Evolutionary conservation across 805 yeast genomes (phyloP).

Genomic region (Yarrowia deformans): DNA sequence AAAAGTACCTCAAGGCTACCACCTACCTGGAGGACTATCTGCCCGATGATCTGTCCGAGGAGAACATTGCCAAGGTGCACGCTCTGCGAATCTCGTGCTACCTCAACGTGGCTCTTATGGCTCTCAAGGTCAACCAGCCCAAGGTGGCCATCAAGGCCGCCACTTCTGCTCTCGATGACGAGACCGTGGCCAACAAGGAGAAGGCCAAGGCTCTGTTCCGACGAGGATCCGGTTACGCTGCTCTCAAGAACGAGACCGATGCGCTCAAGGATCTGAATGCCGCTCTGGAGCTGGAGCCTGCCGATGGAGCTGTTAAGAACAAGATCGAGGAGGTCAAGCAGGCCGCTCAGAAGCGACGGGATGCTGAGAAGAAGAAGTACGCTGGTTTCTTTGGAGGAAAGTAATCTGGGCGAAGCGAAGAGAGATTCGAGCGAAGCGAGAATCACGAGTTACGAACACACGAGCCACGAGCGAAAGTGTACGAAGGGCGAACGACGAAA

Average conservation of each 20-base stretch:
- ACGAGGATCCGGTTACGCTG: conserved; percentile 76
- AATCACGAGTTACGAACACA: neutral
- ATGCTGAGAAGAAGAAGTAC: conserved; percentile 47
- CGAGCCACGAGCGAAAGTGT: too few relatives aligned
- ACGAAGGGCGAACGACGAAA: too few relatives aligned
- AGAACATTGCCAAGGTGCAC: conserved; percentile 53
- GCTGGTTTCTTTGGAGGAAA: conserved; percentile 44
- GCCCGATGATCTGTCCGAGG: conserved; percentile 71
- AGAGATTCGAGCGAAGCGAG: too few relatives aligned
- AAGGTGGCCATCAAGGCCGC: conserved; percentile 65
- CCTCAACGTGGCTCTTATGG: conserved; percentile 77
- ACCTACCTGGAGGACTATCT: conserved; percentile 72
- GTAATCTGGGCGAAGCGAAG: neutral
- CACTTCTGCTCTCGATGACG: conserved; percentile 68
- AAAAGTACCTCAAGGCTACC: conserved; percentile 77
- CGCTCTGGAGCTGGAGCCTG: conserved; percentile 71
- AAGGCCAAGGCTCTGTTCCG: conserved; percentile 87
- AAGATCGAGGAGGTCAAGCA: conserved; percentile 46
- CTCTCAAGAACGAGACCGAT: conserved; percentile 69
- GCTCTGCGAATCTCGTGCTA: conserved; percentile 65
- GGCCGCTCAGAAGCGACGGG: conserved; percentile 39
- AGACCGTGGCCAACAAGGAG: conserved; percentile 66
- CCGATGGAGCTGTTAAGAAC: conserved; percentile 48
- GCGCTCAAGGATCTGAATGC: conserved; percentile 71
- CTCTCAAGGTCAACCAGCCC: conserved; percentile 67